phyloP scores from a whole-genome alignment of 2,329 filamentous ascomycete genomes.

The Lithohypha guttulata region DNA sequence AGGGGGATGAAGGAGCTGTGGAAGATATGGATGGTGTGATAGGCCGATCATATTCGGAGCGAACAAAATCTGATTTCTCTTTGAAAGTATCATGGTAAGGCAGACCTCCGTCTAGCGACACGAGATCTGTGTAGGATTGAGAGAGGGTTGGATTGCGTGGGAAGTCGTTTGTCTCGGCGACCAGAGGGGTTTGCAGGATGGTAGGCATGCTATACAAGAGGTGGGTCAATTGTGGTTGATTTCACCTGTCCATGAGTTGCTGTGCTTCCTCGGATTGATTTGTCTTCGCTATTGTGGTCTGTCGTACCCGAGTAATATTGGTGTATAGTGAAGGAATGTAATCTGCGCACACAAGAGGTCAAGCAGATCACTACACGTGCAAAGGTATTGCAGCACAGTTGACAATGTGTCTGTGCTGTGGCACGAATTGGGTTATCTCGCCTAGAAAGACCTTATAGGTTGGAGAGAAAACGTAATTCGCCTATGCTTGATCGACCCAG shows the following conservation, averaged over 20 bases:
- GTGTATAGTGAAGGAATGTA: too few species aligned
- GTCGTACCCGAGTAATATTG: not conserved
- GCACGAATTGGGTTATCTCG: not conserved
- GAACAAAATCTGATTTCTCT: constrained; percentile 11
- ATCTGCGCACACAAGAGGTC: too few species aligned
- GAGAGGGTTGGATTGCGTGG: constrained; percentile 25
- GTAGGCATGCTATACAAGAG: constrained; percentile 25
- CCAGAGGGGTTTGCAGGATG: constrained; percentile 24
- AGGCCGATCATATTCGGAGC: constrained; percentile 13
- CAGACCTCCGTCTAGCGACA: constrained; percentile 13
- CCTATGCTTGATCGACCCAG: not conserved
- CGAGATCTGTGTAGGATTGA: constrained; percentile 17
- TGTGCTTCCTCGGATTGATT: too few species aligned
- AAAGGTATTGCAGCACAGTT: not conserved
- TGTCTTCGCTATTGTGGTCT: not conserved
- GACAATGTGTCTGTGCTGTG: not conserved
- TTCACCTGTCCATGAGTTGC: constrained; percentile 5
- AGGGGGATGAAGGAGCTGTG: constrained; percentile 30
- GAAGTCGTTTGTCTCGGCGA: constrained; percentile 25
- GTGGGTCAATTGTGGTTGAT: not conserved
- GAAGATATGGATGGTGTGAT: constrained; percentile 27
- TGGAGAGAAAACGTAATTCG: constrained; percentile 7
- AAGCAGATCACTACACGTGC: too few species aligned
- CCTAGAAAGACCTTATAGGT: not conserved
- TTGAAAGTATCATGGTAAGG: constrained; percentile 12